Base-by-base conservation (phyloP, 2,329 filamentous ascomycete genomes). In the Ophiostoma pallidulum region DNA sequence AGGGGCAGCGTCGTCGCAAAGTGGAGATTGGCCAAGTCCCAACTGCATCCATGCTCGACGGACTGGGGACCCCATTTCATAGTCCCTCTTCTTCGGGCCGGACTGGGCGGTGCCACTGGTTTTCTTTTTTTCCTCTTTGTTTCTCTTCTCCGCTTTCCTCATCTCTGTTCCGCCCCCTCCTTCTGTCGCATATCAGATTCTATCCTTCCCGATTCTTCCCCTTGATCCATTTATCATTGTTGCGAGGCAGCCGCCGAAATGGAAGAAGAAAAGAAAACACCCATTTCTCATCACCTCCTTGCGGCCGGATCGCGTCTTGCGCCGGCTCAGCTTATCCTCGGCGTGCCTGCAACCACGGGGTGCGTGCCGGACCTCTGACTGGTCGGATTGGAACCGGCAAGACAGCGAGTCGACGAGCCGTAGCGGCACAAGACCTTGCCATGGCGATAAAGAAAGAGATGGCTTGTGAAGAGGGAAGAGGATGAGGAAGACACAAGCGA, bases 131-230 rank as follows among this genome's bases (percentile, higher is more conserved):
- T 2, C n/a, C 14, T 8, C 13, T 36, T 16, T 4, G 12, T 41
- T 26, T 35, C 41, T 35, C 41, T 26, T 8, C 32, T 36, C 3
- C 8, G 10, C 14, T 14, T 20, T 37, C 18, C 22, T n/a, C 4
- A 8, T 26, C 8, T 29, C 28, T 22, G 7, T 8, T 40, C 4
- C 5, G 12, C 13, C 19, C 9, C 14, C 37, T 40, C 3, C 4
- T 32, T 31, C 19, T 45, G 43, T 45, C 43, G 36, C 12, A 45
- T 39, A 45, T 45, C 35, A 39, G 24, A 24, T 45, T 39, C 39
- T 32, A 28, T 36, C 10, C 24, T 28, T 28, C 24, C 24, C 24
- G 24, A 28, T 28, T 28, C 24, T 28, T 10, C 24, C 24, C 24
- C 10, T 28, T 5, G 24, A 5, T 10, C 24, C 5, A 28, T 28